Conservation (phyloP, 441 rosid genomes). For the Erysimum cheiri region DNA sequence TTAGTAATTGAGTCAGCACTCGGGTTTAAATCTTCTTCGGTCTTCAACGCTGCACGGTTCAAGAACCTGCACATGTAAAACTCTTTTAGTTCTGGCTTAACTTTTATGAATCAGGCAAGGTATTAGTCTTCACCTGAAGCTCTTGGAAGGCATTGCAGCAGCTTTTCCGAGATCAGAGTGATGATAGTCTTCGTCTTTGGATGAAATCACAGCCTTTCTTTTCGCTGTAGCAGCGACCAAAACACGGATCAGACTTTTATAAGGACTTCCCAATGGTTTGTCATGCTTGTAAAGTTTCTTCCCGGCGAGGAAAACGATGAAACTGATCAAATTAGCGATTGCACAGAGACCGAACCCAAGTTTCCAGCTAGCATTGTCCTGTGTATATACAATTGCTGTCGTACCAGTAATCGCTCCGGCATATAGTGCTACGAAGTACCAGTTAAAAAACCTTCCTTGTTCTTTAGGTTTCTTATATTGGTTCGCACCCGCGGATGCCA, state of each 20-base stretch:
- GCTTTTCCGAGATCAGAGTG: not conserved
- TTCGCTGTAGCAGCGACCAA: constrained; percentile 47
- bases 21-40: constrained; percentile 41
- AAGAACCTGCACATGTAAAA: constrained; percentile 40
- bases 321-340: constrained; percentile 43
- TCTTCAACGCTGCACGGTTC: constrained; percentile 60
- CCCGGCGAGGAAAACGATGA: constrained; percentile 49
- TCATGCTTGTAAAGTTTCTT: constrained; percentile 44
- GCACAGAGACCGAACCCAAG: constrained; percentile 54
- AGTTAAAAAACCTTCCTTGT: constrained; percentile 57
- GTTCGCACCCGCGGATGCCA: constrained; percentile 58
- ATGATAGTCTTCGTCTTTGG: constrained; percentile 43
- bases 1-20: not conserved
- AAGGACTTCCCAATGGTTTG: constrained; percentile 60
- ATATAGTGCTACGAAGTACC: constrained; percentile 50
- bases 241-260: constrained; percentile 51
- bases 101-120: not conserved
- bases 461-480: constrained; percentile 52
- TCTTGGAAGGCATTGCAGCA: constrained; percentile 29
- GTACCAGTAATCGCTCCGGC: constrained; percentile 19
- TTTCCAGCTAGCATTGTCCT: constrained; percentile 58
- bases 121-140: constrained; percentile 37
- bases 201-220: constrained; percentile 43
- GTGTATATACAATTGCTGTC: constrained; percentile 48
- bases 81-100: not conserved